Evolutionary conservation across 768 basidiomycete species (phyloP), one percentile per base, ranked within the genome.

Genomic region (Rhizopogon vinicolor): DNA sequence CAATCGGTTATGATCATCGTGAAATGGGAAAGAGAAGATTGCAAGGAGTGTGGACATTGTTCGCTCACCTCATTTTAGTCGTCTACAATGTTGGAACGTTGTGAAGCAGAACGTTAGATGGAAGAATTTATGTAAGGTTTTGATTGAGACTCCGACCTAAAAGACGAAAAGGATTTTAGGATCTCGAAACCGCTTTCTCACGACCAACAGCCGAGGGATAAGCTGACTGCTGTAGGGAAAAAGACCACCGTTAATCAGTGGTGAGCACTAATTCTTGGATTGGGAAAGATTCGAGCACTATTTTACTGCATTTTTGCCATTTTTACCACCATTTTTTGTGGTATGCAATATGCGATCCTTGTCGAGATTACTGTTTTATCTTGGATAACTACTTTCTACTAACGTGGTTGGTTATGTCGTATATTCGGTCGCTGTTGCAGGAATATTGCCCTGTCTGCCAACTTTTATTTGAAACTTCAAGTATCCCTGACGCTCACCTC

Each of bases 141-240:
- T 1, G 56, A 56, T 69, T 70, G 19, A 12, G 65, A 51, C 68
- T 66, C 68, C 70, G 68, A 68, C 57, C 31, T 3, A 60, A 63
- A 66, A 58, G 44, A 53, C 62, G 25, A 25, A 25, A 25, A 25
- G 25, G 25, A 25, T 25, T 25, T 25, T 25, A 25, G 25, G 25
- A 52, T 56, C 60, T 55, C 58, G 62, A 54, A 55, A 63, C 54
- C 54, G 65, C 67, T 69, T 60, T 70, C 68, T 69, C 68, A 70
- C 68, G 68, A 60, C 49, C 55, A 50, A 68, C 68, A 70, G 66
- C 70, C 68, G 68, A 72, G 66, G 68, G 70, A 68, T 69, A 69
- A 63, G 55, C 61, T 57, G 67, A 63, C 65, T 70, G 64, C 61
- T n/a, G 59, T 43, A 41, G 56, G 53, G 19, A 25, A 9, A 37